Evolutionary conservation across 768 basidiomycete genomes (phyloP), one percentile per base, ranked within the genome.

Genomic region (Amanita fuliginea): DNA sequence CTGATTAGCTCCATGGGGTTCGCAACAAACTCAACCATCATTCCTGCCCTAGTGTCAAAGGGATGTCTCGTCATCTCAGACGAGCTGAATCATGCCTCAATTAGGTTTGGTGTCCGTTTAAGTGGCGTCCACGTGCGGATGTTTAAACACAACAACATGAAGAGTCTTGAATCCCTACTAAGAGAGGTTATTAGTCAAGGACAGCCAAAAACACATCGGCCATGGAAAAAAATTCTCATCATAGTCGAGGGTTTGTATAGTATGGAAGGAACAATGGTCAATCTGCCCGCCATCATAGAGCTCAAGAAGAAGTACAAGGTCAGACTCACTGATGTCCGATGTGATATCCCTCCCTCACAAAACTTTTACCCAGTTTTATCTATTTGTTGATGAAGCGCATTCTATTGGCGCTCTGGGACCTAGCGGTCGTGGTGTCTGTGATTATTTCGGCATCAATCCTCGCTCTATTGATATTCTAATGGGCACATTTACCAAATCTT

Each of bases 141-240:
- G 77, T 99, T 89, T 82, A 95, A 94, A 74, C 96, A 99, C 63
- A 98, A 99, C 60, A 81, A 98, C 64, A 88, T 97, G 85, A 64
- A 71, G 35, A 80, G 72, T 43, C 68, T 99, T 48, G 95, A 98
- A 65, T 62, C 68, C 5, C 60, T 98, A 10, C 68, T 99, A 60
- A 74, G 82, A 37, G 96, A 99, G 65, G 83, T 81, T 21, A 94
- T 99, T 67, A 90, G 86, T 58, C 96, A 99, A 64, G 96, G 96
- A 13, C 95, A 98, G 62, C 93, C 95, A 3, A 86, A 93, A 69
- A 96, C 93, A 0, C 96, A 98, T 59, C 69, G 96, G n/a, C 95
- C 95, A 10, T 98, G 96, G 96, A 96, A 95, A 73, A 97, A 95
- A 72, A 98, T 99, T 53, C 65, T 99, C 34, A 55, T 99, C 39